Conservation (phyloP, 169 alveolate species). For the Perkinsus marinus region DNA sequence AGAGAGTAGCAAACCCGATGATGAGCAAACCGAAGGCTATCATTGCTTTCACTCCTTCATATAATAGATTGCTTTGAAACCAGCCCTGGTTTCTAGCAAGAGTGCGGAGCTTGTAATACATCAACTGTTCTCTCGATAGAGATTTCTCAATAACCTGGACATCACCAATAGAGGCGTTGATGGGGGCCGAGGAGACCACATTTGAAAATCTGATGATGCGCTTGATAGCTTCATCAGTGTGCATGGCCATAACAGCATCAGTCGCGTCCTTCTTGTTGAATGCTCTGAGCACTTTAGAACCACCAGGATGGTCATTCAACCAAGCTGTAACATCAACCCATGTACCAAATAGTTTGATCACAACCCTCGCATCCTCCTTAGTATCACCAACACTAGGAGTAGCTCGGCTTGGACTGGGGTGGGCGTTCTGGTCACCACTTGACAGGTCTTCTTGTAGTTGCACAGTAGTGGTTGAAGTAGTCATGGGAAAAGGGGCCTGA, state of each 20-base stretch:
- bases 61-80: neutral
- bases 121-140: neutral
- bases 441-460: no score
- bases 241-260: constrained; percentile 1
- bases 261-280: constrained; percentile 1
- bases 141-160: neutral
- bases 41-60: neutral
- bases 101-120: neutral
- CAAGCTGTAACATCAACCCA: neutral
- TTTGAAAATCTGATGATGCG: neutral
- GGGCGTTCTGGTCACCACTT: no score
- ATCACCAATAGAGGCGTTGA: neutral
- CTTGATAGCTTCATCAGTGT: neutral
- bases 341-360: neutral
- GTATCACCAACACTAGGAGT: neutral
- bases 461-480: no score
- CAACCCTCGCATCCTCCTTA: neutral
- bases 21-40: neutral
- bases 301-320: constrained; percentile 2
- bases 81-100: neutral
- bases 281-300: neutral
- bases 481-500: no score
- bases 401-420: no score
- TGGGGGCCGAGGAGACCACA: no score
- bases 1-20: neutral